Evolutionary conservation across 2,329 filamentous ascomycete genomes (phyloP), one percentile per base, ranked within the genome.

Genomic region (Hypoxylon sp.): DNA sequence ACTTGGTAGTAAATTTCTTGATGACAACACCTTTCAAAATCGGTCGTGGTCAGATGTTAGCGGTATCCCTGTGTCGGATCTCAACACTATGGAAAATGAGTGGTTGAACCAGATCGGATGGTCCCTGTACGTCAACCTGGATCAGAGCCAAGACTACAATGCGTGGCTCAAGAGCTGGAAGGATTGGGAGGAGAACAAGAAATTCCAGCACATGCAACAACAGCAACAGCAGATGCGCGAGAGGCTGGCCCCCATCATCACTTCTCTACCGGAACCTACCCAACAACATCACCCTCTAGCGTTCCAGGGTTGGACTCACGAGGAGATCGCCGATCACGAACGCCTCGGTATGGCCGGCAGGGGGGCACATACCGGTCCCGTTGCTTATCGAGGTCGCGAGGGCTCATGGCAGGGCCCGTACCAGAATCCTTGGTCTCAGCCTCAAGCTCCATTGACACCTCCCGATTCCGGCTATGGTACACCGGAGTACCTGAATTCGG

Each of bases 1-100:
- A 53, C 84, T 97, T 55, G 94, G 93, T 63, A 97, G 93, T 87
- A 97, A 97, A 81, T 97, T 97, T 74, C 83, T 97, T 69, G 94
- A 97, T 74, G 94, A 97, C 83, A 97, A 97, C 80, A 97, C 94
- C 5, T 97, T 97, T 79, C 94, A 97, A 84, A 97, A 97, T 80
- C 91, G 92, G 57, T 97, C 94, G 1, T 97, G 94, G 94, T 92
- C 94, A 4, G 94, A 97, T 75, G 94, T 97, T 54, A 97, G 93
- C 78, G 92, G 92, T 65, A 97, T 97, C 69, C 84, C 89, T 30
- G 93, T 97, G 19, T 80, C 85, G 2, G 93, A 97, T 74, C 84
- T 97, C 70, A 97, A 97, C 80, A 83, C 85, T 63, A 86, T 97
- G 76, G 94, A 97, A 81, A 87, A 90, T 72, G 91, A 96, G 71